Base-by-base conservation (phyloP, 441 rosid species). In the Eugenia klotzschiana region DNA sequence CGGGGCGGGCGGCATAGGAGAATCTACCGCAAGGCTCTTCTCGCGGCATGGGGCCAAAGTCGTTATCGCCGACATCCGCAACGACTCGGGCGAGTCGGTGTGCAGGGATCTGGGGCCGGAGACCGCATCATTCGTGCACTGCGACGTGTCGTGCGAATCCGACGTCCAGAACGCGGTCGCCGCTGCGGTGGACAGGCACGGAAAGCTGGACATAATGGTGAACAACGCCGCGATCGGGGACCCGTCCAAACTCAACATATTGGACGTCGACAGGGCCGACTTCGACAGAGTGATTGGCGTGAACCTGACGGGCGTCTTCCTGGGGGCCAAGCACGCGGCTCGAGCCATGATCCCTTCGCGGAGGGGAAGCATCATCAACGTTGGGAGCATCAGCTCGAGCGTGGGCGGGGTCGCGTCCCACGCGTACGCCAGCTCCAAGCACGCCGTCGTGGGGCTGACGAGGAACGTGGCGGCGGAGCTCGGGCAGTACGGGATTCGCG, bases 1-100 rank as follows among this genome's bases (percentile, higher is more conserved):
- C 0, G 91, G 90, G 58, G 88, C 92, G 6, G 86, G 89, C 2
- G 90, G 90, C 49, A 81, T 87, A 9, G 92, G 91, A n/a, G 89
- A 88, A 56, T 84, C 84, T 51, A 84, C 90, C 0, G 87, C 84
- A 6, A 90, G 85, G 80, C 79, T 87, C 51, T 89, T 89, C 86
- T 55, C 85, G 15, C 80, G 86, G 27, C 89, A 88, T 33, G 90
- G 91, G 55, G 91, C 91, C 51, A 86, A 83, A 64, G 88, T 90
- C 10, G 46, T 90, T 13, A 86, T 89, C 15, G 90, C 88, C 8
- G 89, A 87, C 51, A 20, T 87, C 15, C 83, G 84, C 81, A 87
- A 87, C 37, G 90, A 86, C 54, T 53, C 85, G 7, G 89, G 88
- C 7, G 57, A 83, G 51, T 83, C 72, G 46, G 83, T 89, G 10